phyloP scores from a whole-genome alignment of 2,329 filamentous ascomycete genomes.

The Achaetomium macrosporum region DNA sequence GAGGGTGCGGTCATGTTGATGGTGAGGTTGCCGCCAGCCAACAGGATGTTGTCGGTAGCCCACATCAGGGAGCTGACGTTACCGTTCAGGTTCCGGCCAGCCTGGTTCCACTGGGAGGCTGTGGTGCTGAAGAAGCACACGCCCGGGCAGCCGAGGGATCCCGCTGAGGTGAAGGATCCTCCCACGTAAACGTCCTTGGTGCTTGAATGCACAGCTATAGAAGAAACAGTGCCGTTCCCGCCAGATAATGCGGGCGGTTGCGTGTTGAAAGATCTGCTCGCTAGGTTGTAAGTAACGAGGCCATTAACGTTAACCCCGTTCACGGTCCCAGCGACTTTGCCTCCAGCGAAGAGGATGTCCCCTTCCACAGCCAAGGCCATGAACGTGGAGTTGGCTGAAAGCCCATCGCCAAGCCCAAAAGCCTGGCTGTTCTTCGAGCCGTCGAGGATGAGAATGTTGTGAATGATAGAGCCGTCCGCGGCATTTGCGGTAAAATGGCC shows the following conservation, averaged over 20 bases:
- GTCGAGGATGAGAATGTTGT: conserved; percentile 81
- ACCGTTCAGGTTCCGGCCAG: conserved; percentile 66
- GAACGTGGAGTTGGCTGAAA: conserved; percentile 70
- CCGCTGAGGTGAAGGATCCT: conserved; percentile 77
- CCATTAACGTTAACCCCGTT: conserved; percentile 60
- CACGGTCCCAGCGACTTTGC: conserved; percentile 66
- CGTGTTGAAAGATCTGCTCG: conserved; percentile 53
- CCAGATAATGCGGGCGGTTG: conserved; percentile 76
- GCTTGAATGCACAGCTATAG: conserved; percentile 66
- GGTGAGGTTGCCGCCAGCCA: conserved; percentile 72
- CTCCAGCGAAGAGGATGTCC: conserved; percentile 74
- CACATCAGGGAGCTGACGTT: conserved; percentile 68
- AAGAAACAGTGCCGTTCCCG: conserved; percentile 63
- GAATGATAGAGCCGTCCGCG: conserved; percentile 62
- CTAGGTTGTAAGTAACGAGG: conserved; percentile 73
- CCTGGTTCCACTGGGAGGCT: conserved; percentile 70
- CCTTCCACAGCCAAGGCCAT: conserved; percentile 61
- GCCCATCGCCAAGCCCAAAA: conserved; percentile 60
- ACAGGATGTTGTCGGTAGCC: conserved; percentile 63
- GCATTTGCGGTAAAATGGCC: conserved; percentile 75
- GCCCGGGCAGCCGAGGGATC: conserved; percentile 72
- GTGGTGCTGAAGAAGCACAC: conserved; percentile 74
- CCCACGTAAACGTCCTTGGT: conserved; percentile 76
- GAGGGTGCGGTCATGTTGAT: conserved; percentile 56
- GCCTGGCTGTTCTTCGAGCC: conserved; percentile 61